Conservation (phyloP, 2,329 filamentous ascomycete species). For the Colletotrichum magnum region DNA sequence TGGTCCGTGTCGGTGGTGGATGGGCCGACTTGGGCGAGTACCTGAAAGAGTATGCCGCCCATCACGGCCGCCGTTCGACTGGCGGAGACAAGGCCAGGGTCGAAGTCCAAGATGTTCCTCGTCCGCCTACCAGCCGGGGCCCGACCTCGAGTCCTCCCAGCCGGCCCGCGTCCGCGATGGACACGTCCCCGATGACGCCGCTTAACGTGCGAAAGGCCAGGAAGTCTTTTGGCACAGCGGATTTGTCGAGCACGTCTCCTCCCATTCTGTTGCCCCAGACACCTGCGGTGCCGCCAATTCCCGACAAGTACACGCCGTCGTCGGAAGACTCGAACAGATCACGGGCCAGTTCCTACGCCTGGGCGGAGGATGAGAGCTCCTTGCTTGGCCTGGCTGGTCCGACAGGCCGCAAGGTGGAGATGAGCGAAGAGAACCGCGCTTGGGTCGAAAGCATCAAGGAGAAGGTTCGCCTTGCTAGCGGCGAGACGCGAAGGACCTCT, state of each 20-base stretch:
- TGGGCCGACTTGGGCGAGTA: slow-evolving; percentile 98
- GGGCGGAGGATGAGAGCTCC: slow-evolving; percentile 72
- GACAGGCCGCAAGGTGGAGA: slow-evolving; percentile 73
- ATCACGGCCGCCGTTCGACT: slow-evolving; percentile 83
- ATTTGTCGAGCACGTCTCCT: slow-evolving; percentile 32
- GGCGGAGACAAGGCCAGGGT: slow-evolving; percentile 64
- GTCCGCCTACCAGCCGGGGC: slow-evolving; percentile 42
- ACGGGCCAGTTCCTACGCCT: slow-evolving; percentile 67
- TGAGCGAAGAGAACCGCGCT: slow-evolving; percentile 79
- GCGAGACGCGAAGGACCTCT: slow-evolving; percentile 60
- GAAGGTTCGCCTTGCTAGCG: slow-evolving; percentile 80
- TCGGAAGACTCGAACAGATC: slow-evolving; percentile 63
- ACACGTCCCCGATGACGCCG: slow-evolving; percentile 60
- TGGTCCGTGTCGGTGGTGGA: slow-evolving; percentile 98
- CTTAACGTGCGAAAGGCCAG: slow-evolving; percentile 70
- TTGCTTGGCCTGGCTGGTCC: slow-evolving; percentile 80
- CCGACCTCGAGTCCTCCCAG: slow-evolving; percentile 52
- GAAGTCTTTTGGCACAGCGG: slow-evolving; percentile 57
- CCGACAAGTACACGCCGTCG: slow-evolving; percentile 57
- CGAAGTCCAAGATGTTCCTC: slow-evolving; percentile 68
- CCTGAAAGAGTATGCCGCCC: slow-evolving; percentile 90
- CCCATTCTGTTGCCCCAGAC: slow-evolving; percentile 57
- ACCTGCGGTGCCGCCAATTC: slow-evolving; percentile 53
- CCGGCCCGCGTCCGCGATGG: slow-evolving; percentile 53
- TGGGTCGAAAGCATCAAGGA: slow-evolving; percentile 90